phyloP scores from a whole-genome alignment of 495 filamentous ascomycete species.

The Niebla homalea region DNA sequence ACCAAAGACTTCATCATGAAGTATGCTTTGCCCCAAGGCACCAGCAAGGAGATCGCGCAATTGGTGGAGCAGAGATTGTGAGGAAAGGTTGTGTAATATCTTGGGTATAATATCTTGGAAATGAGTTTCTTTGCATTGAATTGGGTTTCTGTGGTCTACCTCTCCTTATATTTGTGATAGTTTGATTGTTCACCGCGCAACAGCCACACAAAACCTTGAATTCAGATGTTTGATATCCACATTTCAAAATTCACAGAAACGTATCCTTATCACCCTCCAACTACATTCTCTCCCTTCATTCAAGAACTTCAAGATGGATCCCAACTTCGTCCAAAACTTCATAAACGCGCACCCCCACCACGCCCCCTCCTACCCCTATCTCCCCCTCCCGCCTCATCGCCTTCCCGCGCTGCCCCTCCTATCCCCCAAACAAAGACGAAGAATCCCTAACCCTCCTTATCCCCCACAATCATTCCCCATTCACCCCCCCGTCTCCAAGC shows the following conservation, averaged over 20 bases:
- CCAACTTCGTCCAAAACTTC: no score
- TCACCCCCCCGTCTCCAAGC: constrained; percentile 37
- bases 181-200: no score
- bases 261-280: no score
- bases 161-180: no score
- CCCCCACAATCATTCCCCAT: constrained; percentile 47
- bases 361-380: neutral
- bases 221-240: no score
- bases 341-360: neutral
- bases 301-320: no score
- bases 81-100: neutral
- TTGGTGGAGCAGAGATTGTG: constrained; percentile 1
- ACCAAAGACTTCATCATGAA: constrained; percentile 14
- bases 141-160: no score
- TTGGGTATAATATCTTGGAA: no score
- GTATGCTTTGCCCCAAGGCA: constrained; percentile 14
- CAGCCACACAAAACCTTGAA: no score
- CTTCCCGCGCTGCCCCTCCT: neutral
- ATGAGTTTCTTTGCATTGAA: no score
- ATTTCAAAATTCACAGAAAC: no score
- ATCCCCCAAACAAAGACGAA: constrained; percentile 25
- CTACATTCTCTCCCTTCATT: no score
- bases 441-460: constrained; percentile 35
- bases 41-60: constrained; percentile 8
- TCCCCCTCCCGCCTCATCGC: neutral